Conservation (phyloP, 1,284 basidiomycete species). For the Rhodotorula sp. region DNA sequence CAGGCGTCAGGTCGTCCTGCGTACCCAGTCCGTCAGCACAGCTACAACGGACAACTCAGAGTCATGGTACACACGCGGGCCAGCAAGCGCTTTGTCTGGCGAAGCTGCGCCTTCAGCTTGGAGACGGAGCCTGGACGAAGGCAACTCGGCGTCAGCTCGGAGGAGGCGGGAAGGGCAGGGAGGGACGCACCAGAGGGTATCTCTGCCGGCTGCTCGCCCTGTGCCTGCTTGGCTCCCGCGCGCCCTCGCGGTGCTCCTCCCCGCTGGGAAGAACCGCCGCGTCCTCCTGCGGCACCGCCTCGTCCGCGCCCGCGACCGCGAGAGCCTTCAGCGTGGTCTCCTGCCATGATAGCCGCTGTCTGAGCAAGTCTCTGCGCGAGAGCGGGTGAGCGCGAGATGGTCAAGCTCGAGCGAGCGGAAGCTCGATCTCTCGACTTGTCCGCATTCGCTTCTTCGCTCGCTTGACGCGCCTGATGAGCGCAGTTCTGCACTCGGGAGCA, state of each 20-base stretch:
- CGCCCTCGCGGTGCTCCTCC: neutral
- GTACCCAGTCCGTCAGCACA: neutral
- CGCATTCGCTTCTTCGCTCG: no score
- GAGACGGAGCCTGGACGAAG: conserved; percentile 27
- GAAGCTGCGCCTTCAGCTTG: conserved; percentile 40
- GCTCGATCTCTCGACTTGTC: no score
- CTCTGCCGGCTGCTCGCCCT: neutral
- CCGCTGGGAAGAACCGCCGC: conserved; percentile 1
- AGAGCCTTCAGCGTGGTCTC: neutral
- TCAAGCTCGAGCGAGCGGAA: neutral
- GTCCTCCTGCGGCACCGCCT: conserved; percentile 7
- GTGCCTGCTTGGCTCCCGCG: neutral
- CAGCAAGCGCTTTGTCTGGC: conserved; percentile 39
- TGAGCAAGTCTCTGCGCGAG: neutral
- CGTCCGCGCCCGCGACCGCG: conserved; percentile 10
- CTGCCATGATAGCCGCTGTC: neutral
- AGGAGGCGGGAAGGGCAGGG: no score
- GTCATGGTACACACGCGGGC: conserved; percentile 10
- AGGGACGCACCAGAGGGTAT: conserved; percentile 25
- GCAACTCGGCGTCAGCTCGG: neutral
- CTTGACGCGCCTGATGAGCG: no score
- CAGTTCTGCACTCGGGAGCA: no score
- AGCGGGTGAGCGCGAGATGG: neutral
- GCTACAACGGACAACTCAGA: neutral
- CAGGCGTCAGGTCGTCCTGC: conserved; percentile 39